phyloP scores from a whole-genome alignment of 768 basidiomycete genomes.

The Tylopilus rubrobrunneus region DNA sequence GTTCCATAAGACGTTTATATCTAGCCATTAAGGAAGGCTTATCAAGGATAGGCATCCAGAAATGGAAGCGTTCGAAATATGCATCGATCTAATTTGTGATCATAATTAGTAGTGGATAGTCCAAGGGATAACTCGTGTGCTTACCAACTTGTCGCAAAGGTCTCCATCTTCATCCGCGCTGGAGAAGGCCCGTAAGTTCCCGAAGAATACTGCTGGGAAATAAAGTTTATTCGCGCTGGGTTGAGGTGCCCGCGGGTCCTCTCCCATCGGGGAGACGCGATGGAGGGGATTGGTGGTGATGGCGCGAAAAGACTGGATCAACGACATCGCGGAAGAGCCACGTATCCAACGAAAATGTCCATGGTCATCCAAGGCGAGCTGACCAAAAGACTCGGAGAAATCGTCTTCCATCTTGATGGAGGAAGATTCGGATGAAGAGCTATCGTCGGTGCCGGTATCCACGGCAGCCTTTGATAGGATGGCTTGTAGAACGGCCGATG shows the following conservation, averaged over 20 bases:
- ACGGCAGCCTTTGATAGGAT: constrained; percentile 37
- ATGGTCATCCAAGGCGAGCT: constrained; percentile 84
- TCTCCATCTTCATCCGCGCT: constrained; percentile 81
- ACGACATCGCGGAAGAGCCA: constrained; percentile 87
- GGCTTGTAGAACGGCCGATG: constrained; percentile 31
- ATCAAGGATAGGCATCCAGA: constrained; percentile 82
- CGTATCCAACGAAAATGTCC: constrained; percentile 92
- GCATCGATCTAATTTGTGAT: constrained; percentile 61
- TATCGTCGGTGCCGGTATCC: constrained; percentile 31
- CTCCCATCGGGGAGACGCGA: constrained; percentile 80
- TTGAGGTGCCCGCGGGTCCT: constrained; percentile 74
- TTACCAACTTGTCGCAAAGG: constrained; percentile 80
- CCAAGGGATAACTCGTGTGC: constrained; percentile 28
- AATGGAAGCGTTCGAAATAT: constrained; percentile 85
- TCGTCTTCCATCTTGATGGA: constrained; percentile 53
- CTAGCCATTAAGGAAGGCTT: constrained; percentile 76
- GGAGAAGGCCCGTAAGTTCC: constrained; percentile 79
- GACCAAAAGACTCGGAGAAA: constrained; percentile 80
- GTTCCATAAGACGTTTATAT: constrained; percentile 75
- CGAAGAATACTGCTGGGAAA: constrained; percentile 87
- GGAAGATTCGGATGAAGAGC: constrained; percentile 32
- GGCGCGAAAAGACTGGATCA: constrained; percentile 83
- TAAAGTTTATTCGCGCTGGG: constrained; percentile 82
- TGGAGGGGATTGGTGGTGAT: constrained; percentile 69
- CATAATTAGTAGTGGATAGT: constrained; percentile 21